Conservation (phyloP, 345 rosid genomes). For the Gossypium raimondii region DNA sequence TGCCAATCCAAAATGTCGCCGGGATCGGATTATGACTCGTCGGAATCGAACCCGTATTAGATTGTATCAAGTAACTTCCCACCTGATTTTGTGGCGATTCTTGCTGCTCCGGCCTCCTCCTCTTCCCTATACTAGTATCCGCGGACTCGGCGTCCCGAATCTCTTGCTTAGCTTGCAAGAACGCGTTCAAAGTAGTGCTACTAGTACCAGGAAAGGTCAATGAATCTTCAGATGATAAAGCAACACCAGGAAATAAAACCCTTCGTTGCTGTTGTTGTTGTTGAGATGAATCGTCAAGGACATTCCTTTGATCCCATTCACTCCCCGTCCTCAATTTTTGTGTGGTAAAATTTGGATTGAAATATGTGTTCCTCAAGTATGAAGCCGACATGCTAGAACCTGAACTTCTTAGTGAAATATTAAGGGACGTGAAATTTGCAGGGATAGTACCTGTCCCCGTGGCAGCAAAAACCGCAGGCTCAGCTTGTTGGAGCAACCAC, state of each 20-base stretch:
- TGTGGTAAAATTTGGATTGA: slow-evolving; percentile 35
- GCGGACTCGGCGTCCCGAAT: slow-evolving; percentile 18
- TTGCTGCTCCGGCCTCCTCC: slow-evolving; percentile 25
- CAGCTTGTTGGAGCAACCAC: slow-evolving; percentile 90
- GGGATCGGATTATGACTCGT: slow-evolving; percentile 45
- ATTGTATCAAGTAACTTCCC: slow-evolving; percentile 54
- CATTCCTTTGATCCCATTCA: slow-evolving; percentile 36
- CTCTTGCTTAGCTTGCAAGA: slow-evolving; percentile 40
- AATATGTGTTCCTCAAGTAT: slow-evolving; percentile 51
- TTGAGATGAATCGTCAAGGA: slow-evolving; percentile 19
- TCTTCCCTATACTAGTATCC: slow-evolving; percentile 21
- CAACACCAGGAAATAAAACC: slow-evolving; percentile 27
- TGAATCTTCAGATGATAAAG: slow-evolving; percentile 22
- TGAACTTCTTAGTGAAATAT: slow-evolving; percentile 78
- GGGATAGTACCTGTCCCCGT: slow-evolving; percentile 95
- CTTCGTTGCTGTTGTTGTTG: slow-evolving; percentile 24
- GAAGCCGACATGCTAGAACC: slow-evolving; percentile 73
- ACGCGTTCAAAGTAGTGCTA: slow-evolving; percentile 16
- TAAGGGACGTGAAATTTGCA: slow-evolving; percentile 84
- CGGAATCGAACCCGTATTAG: slow-evolving; percentile 52
- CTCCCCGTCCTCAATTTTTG: slow-evolving; percentile 29
- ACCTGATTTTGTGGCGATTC: slow-evolving; percentile 31
- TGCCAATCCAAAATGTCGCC: slow-evolving; percentile 55
- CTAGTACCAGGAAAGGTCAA: slow-evolving; percentile 14
- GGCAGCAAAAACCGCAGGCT: slow-evolving; percentile 85